phyloP scores from a whole-genome alignment of 2,329 filamentous ascomycete genomes.

The Ampelomyces quisqualis region DNA sequence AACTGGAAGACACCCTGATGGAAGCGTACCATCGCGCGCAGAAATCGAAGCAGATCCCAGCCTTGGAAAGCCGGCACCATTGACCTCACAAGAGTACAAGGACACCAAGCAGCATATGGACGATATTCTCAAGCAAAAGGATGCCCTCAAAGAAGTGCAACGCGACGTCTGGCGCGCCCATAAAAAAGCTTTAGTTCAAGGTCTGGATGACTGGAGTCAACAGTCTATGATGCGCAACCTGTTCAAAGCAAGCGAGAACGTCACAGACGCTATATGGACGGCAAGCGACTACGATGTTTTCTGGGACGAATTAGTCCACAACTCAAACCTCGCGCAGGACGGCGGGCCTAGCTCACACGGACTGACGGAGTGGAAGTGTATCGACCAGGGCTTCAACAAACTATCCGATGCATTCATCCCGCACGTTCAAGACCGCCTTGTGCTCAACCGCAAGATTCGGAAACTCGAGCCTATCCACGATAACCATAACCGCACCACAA shows the following conservation, averaged over 20 bases:
- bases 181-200: background rate
- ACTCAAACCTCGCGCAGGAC: conserved; percentile 4
- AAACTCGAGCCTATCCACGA: background rate
- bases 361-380: background rate
- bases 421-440: background rate
- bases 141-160: background rate
- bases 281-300: conserved; percentile 5
- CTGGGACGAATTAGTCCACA: conserved; percentile 3
- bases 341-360: background rate
- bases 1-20: background rate
- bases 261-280: conserved; percentile 1
- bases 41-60: background rate
- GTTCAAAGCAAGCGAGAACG: background rate
- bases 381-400: background rate
- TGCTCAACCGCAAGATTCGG: background rate
- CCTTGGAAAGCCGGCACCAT: background rate
- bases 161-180: background rate
- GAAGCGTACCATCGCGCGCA: background rate
- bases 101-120: background rate
- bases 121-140: background rate
- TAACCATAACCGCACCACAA: background rate
- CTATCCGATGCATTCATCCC: background rate
- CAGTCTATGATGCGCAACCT: background rate
- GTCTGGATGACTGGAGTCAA: background rate
- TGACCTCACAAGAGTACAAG: background rate